Conservation (phyloP, 768 basidiomycete genomes). For the Saitozyma podzolica region DNA sequence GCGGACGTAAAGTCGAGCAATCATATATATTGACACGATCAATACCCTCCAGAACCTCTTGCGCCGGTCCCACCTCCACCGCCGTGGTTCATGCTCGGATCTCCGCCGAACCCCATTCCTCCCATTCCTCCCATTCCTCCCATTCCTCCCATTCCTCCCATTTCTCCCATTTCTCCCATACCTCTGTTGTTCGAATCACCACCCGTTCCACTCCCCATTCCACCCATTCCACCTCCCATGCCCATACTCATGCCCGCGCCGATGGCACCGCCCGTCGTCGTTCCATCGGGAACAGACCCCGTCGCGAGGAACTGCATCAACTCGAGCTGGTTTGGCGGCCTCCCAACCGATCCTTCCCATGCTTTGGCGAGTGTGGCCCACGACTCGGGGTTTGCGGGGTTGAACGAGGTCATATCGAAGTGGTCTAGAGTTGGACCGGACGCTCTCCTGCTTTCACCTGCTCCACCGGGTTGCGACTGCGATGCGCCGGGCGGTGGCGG, state of each 20-base stretch:
- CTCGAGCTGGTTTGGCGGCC: slow-evolving; percentile 40
- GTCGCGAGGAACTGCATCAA: slow-evolving; percentile 37
- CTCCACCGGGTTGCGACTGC: background rate
- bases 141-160: slow-evolving; percentile 5
- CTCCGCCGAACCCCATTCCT: background rate
- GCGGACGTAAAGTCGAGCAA: no score
- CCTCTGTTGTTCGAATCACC: no score
- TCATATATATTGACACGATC: no score
- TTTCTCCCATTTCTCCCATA: background rate
- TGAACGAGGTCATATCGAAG: slow-evolving; percentile 35
- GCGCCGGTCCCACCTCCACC: no score
- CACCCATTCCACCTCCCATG: slow-evolving; percentile 6
- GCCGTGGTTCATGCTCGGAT: background rate
- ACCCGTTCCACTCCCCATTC: background rate
- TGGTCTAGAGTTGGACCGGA: slow-evolving; percentile 19
- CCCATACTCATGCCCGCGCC: slow-evolving; percentile 6
- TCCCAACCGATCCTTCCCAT: slow-evolving; percentile 34
- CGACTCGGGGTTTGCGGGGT: slow-evolving; percentile 27
- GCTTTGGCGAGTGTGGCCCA: slow-evolving; percentile 31
- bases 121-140: background rate
- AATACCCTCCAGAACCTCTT: no score
- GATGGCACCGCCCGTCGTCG: background rate
- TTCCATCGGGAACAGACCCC: slow-evolving; percentile 1
- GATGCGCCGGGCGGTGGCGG: background rate
- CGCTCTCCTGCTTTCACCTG: background rate